Evolutionary conservation across 75 land plant species (phyloP), one percentile per base, ranked within the genome.

Genomic region (Sequoia sempervirens): DNA sequence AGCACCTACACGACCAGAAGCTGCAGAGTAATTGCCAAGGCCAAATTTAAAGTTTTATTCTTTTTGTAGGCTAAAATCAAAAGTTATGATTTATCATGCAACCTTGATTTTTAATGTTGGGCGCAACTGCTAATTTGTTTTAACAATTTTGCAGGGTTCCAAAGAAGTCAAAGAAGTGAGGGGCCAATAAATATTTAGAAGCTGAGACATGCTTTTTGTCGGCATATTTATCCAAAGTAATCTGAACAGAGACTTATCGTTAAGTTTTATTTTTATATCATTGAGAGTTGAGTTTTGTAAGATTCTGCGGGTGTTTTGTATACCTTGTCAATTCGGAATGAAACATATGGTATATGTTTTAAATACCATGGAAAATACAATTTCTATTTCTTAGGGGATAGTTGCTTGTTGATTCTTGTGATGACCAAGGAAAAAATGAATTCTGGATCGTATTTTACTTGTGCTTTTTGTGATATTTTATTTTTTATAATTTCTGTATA

Each of bases 111-210:
- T 45, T n/a, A 45, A 43, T 43, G 14, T 17, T 78, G 10, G 47
- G 12, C 4, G 13, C 40, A 76, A 40, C 46, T 43, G 32, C 78
- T 75, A 26, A 41, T 45, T 41, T 45, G 7, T 45, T 45, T 12
- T 11, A 47, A 50, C 30, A n/a, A 78, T 78, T 11, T 23, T 78
- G 45, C 80, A 78, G 80, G 80, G 80, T 43, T 17, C 28, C 80
- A 45, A 78, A 78, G 80, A 78, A 78, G 80, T 41, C 80, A 43
- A 78, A 78, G 80, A 78, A 78, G 80, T 78, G 50, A 78, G 50
- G 80, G 5, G 46, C 14, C 10, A 28, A 78, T 26, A 2, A 37
- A n/a, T 45, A 43, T 45, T 45, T n/a, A 78, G 32, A 26, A 26
- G 28, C 30, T 3, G n/a, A 45, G 46, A 2, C 30, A 26, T 78